A percentile compares a stretch with the other conserved stretches of the same genome.
Conservation (phyloP, 768 basidiomycete species). For the Terana coerulea region DNA sequence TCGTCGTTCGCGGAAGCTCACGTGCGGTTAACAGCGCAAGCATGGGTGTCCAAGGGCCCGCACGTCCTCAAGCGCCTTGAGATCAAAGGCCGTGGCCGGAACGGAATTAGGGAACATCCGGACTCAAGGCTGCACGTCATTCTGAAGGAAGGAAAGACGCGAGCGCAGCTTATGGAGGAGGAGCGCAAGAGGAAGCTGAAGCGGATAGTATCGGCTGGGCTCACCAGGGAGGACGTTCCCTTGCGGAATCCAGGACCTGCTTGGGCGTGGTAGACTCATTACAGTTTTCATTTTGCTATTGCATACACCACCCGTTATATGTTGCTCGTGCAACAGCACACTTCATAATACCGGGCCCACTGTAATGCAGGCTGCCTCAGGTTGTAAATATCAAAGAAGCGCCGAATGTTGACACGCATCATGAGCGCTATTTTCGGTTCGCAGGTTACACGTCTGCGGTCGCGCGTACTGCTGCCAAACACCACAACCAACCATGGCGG, state of each 20-base stretch:
- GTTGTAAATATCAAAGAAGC: neutral
- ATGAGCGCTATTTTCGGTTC: slow-evolving; percentile 12
- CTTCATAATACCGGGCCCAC: too few relatives aligned
- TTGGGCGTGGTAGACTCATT: slow-evolving; percentile 69
- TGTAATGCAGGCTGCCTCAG: too few relatives aligned
- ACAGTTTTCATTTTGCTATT: neutral
- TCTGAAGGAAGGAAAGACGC: slow-evolving; percentile 77
- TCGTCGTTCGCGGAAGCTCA: too few relatives aligned
- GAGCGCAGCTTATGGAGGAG: slow-evolving; percentile 60
- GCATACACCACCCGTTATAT: neutral
- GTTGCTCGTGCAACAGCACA: neutral
- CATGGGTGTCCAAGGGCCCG: slow-evolving; percentile 90
- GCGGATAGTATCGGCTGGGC: slow-evolving; percentile 75
- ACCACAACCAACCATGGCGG: slow-evolving; percentile 40
- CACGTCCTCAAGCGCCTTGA: slow-evolving; percentile 64
- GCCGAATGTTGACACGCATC: neutral
- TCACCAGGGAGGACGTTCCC: slow-evolving; percentile 76
- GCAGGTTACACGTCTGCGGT: slow-evolving; percentile 17
- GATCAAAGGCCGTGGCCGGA: slow-evolving; percentile 78
- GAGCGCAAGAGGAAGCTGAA: slow-evolving; percentile 65
- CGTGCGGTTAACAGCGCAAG: slow-evolving; percentile 63
- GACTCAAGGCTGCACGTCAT: slow-evolving; percentile 73
- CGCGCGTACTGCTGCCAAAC: slow-evolving; percentile 13
- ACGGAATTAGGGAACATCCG: slow-evolving; percentile 73
- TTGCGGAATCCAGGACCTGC: slow-evolving; percentile 66